Base-by-base conservation (phyloP, 192 early-diverging fungal genomes). In the Anaeromyces robustus region DNA sequence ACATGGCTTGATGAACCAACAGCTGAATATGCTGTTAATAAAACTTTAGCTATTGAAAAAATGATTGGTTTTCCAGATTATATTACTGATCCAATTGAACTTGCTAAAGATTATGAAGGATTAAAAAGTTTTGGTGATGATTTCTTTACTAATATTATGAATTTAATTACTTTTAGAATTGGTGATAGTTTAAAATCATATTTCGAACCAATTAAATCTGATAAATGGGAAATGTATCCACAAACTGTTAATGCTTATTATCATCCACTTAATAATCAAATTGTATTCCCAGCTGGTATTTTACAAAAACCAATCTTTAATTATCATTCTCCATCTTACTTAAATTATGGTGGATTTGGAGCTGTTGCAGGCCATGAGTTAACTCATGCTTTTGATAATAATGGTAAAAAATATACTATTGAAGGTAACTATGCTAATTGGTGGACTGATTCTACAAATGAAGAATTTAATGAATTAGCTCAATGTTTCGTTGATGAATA, bases 401-500 rank as follows among this genome's bases (percentile, higher is more conserved):
- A 1, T 68, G 52, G 52, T 68, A 68, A 9, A n/a, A 2, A 68
- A n/a, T 68, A 7, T 68, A 26, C 26, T 68, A 0, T 4, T n/a
- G 0, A 26, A 0, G 52, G 52, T 28, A 68, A 68, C 26, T 52
- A 22, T 22, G 22, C 1, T 52, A 52, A 52, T 6, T 52, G 43
- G 43, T 52, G 43, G 43, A 22, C 43, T 3, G 22, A 52, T 22
- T 22, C 43, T 22, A 52, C 43, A 2, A 1, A 4, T 52, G 16
- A 18, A 52, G 43, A 52, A 52, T 52, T 52, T 52, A 18, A 52
- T 52, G 22, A 52, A 22, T 84, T 85, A 30, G 84, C 90, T 0
- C 78, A 89, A 80, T 94, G 93, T 81, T 94, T 92, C 79, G 81
- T 68, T n/a, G 52, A 52, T 52, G 19, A 52, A 22, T 22, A 19